Conservation (phyloP, 805 yeast species). For the Kodamaea sagamina region DNA sequence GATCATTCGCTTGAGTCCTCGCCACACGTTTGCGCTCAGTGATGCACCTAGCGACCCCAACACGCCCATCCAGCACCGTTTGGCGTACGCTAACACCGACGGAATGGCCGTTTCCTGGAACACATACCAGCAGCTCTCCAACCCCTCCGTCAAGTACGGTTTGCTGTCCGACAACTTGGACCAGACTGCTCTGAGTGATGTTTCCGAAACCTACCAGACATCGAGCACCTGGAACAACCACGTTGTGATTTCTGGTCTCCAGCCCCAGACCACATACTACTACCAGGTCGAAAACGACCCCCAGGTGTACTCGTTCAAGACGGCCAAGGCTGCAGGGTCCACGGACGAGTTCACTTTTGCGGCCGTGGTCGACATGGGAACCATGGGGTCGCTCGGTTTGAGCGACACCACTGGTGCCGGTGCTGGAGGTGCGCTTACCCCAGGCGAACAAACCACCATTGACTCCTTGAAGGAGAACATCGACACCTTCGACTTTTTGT, state of each 20-base stretch:
- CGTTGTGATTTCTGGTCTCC: constrained; percentile 15
- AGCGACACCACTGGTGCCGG: constrained; percentile 16
- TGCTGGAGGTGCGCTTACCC: constrained; percentile 15
- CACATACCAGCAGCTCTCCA: constrained; percentile 13
- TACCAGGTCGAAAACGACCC: constrained; percentile 14
- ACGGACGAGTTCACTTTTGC: constrained; percentile 16
- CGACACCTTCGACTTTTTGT: constrained; percentile 15
- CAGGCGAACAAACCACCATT: constrained; percentile 18
- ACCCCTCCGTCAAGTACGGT: constrained; percentile 17
- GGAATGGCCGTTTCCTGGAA: constrained; percentile 20
- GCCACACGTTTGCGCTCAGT: constrained; percentile 4
- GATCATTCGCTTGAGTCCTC: constrained; percentile 6
- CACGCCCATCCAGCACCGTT: constrained; percentile 16
- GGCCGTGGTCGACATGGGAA: constrained; percentile 18
- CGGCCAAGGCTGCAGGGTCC: constrained; percentile 15
- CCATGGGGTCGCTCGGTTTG: constrained; percentile 18
- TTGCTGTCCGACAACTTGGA: constrained; percentile 11
- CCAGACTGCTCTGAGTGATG: constrained; percentile 14
- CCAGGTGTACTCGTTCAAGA: constrained; percentile 15
- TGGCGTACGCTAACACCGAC: constrained; percentile 14
- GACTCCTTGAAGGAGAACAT: constrained; percentile 13
- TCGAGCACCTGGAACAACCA: constrained; percentile 19
- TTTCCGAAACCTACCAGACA: constrained; percentile 16
- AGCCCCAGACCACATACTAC: constrained; percentile 18
- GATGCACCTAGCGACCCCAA: constrained; percentile 2